phyloP scores from a whole-genome alignment of 345 rosid genomes.

The Salix suchowensis region DNA sequence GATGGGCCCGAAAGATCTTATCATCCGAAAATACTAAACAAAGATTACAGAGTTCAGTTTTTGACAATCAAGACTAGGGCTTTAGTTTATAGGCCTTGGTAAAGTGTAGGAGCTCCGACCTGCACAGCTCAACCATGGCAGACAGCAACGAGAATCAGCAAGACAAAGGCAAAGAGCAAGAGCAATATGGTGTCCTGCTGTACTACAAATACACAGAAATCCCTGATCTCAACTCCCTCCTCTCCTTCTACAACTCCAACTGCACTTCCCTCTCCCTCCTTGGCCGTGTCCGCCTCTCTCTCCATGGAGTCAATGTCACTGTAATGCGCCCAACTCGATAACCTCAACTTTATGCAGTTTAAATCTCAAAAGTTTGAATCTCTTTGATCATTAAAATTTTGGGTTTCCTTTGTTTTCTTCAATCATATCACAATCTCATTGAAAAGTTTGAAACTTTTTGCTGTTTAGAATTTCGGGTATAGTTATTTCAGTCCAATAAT shows the following conservation, averaged over 20 bases:
- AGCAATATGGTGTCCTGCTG: slow-evolving; percentile 61
- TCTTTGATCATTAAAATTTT: neutral
- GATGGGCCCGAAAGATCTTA: no score
- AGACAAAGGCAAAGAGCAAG: slow-evolving; percentile 18
- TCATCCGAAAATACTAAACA: neutral
- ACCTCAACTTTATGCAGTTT: neutral
- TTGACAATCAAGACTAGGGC: neutral
- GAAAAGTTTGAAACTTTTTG: neutral
- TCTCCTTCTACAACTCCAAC: slow-evolving; percentile 66
- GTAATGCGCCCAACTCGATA: slow-evolving; percentile 23
- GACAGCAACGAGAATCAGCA: neutral
- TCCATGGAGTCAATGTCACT: slow-evolving; percentile 84
- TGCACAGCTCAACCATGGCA: neutral
- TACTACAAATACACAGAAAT: slow-evolving; percentile 71
- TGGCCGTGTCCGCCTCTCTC: slow-evolving; percentile 82
- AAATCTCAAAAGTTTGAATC: neutral
- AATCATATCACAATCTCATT: neutral
- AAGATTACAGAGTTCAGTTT: neutral
- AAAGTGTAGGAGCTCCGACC: neutral
- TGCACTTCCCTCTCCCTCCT: slow-evolving; percentile 68
- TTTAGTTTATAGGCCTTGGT: neutral
- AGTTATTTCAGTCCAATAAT: neutral
- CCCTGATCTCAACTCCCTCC: slow-evolving; percentile 55
- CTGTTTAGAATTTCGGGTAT: neutral
- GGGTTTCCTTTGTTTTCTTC: neutral